Evolutionary conservation across 139 green algal genomes (phyloP).

Genomic region (Limnomonas spitsbergensis): DNA sequence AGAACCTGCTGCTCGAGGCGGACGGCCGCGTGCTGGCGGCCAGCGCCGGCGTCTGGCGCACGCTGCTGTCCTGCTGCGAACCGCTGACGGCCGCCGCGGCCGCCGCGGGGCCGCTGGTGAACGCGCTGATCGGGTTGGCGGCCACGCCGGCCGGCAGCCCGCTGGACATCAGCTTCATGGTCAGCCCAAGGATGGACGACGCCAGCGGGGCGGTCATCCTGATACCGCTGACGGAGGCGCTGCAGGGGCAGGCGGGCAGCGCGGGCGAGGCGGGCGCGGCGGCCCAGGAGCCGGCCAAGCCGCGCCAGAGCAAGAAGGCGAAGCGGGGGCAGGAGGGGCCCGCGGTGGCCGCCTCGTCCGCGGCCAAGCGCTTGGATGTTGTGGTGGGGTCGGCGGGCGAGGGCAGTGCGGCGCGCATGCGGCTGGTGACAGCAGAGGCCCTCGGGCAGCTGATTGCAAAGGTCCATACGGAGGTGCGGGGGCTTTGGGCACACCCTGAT

Average conservation of each 20-base stretch:
- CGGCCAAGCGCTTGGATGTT: not conserved
- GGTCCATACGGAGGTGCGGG: constrained; percentile 13
- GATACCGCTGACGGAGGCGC: constrained; percentile 16
- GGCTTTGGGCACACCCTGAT: too few relatives aligned
- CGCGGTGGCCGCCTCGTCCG: not conserved
- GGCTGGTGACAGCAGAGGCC: constrained; percentile 44
- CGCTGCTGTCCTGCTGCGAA: constrained; percentile 44
- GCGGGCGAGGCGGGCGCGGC: not conserved
- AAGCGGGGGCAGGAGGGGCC: not conserved
- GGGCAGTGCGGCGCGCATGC: constrained; percentile 48
- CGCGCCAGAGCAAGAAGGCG: not conserved
- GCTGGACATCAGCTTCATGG: constrained; percentile 35
- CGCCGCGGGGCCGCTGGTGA: constrained; percentile 9
- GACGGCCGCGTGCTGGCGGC: constrained; percentile 42
- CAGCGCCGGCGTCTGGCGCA: constrained; percentile 54
- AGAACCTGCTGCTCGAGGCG: constrained; percentile 75
- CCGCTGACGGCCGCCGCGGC: not conserved
- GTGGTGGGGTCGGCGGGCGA: constrained; percentile 27
- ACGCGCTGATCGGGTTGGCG: constrained; percentile 15
- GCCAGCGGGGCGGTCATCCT: not conserved
- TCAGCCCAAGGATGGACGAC: constrained; percentile 6
- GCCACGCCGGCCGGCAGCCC: constrained; percentile 28
- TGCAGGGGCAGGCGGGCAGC: not conserved
- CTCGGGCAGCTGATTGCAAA: constrained; percentile 31
- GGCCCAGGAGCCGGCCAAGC: not conserved